Conservation (phyloP, 2,329 filamentous ascomycete species). For the Sordariomycetes sp. region DNA sequence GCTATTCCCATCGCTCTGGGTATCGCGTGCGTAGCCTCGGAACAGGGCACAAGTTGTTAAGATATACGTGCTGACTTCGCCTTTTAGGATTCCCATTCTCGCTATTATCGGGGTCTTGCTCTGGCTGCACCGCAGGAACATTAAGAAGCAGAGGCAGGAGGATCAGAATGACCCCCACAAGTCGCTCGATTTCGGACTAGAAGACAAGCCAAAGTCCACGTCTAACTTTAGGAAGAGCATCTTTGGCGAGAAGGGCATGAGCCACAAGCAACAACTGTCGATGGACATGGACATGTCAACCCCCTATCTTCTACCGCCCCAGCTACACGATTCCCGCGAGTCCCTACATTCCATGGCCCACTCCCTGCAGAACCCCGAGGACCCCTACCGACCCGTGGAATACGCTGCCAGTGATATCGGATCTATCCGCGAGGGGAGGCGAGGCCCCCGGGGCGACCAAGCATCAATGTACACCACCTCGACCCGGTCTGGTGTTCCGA, state of each 20-base stretch:
- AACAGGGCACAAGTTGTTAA: background rate
- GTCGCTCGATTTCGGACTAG: constrained; percentile 85
- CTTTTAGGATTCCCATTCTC: constrained; percentile 59
- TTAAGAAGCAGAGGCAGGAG: constrained; percentile 58
- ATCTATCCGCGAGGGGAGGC: constrained; percentile 39
- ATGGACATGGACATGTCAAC: constrained; percentile 66
- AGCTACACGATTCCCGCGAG: constrained; percentile 64
- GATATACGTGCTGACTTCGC: background rate
- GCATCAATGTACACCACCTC: constrained; percentile 32
- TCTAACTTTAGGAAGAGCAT: constrained; percentile 8
- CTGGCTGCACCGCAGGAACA: constrained; percentile 67
- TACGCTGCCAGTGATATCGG: constrained; percentile 44
- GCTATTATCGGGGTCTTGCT: constrained; percentile 54
- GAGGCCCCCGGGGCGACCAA: constrained; percentile 16
- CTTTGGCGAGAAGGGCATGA: constrained; percentile 37
- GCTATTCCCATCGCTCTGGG: constrained; percentile 56
- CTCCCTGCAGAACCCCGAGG: constrained; percentile 60
- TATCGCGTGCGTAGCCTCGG: constrained; percentile 45
- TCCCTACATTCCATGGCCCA: constrained; percentile 78
- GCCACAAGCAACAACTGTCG: constrained; percentile 42
- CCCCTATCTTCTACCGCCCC: constrained; percentile 87
- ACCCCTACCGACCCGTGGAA: constrained; percentile 63
- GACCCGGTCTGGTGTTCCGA: constrained; percentile 14
- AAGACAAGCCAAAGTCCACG: constrained; percentile 24
- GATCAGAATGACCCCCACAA: constrained; percentile 79